These are phyloP conservation scores for Kodamaea neixiangensis DNA, from an alignment of 805 yeast genomes.

Conservation along the genomic window DNA sequence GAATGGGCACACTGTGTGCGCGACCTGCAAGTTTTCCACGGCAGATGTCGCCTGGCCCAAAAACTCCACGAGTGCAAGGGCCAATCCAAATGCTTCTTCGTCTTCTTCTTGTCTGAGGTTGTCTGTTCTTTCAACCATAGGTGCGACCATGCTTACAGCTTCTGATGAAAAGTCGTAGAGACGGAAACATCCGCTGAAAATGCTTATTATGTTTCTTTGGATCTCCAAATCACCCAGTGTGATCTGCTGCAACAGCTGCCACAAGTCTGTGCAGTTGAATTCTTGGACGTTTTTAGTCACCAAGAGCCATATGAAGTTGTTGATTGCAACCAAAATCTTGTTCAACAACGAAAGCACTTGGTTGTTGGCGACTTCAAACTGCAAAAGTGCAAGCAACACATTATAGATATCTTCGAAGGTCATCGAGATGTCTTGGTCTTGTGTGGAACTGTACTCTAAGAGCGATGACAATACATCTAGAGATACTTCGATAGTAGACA, in stretches of 20 bases:
- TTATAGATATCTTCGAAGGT: slow-evolving; percentile 15
- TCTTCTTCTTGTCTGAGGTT: slow-evolving; percentile 11
- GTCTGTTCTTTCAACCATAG: slow-evolving; percentile 25
- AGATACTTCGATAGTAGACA: slow-evolving; percentile 67
- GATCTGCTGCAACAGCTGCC: slow-evolving; percentile 26
- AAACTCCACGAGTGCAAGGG: slow-evolving; percentile 49
- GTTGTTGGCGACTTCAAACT: slow-evolving; percentile 32
- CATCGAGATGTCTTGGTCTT: slow-evolving; percentile 6
- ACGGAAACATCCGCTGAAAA: slow-evolving; percentile 37
- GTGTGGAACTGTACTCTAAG: slow-evolving; percentile 49
- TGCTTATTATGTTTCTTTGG: slow-evolving; percentile 41
- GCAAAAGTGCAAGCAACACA: slow-evolving; percentile 40
- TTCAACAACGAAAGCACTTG: slow-evolving; percentile 43
- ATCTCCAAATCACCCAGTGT: slow-evolving; percentile 17
- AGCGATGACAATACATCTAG: slow-evolving; percentile 77
- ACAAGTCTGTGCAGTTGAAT: slow-evolving; percentile 23
- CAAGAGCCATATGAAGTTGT: slow-evolving; percentile 68
- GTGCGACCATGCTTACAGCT: slow-evolving; percentile 26
- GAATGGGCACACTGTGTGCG: slow-evolving; percentile 10
- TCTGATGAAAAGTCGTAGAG: slow-evolving; percentile 30
- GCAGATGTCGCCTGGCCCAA: slow-evolving; percentile 41
- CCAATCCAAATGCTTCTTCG: slow-evolving; percentile 13
- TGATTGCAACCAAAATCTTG: slow-evolving; percentile 64
- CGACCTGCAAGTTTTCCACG: slow-evolving; percentile 23
- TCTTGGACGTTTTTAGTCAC: slow-evolving; percentile 27